Evolutionary conservation across 2,329 filamentous ascomycete species (phyloP).

Genomic region (Sphaceloma murrayae): DNA sequence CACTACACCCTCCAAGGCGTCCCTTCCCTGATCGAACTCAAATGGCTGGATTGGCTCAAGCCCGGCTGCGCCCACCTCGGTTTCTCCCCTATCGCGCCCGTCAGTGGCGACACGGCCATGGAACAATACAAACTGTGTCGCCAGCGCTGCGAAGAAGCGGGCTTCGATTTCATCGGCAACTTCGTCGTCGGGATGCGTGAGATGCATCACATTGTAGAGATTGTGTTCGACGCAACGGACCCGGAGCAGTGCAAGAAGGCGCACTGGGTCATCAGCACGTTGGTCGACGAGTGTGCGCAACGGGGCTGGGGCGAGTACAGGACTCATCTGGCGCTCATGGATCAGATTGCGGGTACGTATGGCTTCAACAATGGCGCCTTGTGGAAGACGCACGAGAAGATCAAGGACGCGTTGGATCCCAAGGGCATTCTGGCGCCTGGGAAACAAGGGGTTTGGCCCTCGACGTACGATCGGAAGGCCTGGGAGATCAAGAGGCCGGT

Average conservation of each 20-base stretch:
- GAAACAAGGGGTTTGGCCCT: slow-evolving; percentile 39
- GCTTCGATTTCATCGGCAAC: slow-evolving; percentile 44
- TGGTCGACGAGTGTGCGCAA: slow-evolving; percentile 34
- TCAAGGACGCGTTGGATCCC: slow-evolving; percentile 40
- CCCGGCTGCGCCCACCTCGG: slow-evolving; percentile 45
- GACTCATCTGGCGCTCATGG: slow-evolving; percentile 39
- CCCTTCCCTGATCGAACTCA: slow-evolving; percentile 30
- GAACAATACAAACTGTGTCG: slow-evolving; percentile 36
- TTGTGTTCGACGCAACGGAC: slow-evolving; percentile 43
- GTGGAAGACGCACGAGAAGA: slow-evolving; percentile 37
- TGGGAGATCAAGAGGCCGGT: slow-evolving; percentile 6
- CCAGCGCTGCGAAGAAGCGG: slow-evolving; percentile 30
- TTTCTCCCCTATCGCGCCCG: slow-evolving; percentile 45
- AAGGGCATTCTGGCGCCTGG: slow-evolving; percentile 31
- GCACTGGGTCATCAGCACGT: slow-evolving; percentile 31
- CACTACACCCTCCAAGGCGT: slow-evolving; percentile 26
- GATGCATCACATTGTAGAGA: slow-evolving; percentile 48
- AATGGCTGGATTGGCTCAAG: slow-evolving; percentile 41
- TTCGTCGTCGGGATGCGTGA: slow-evolving; percentile 45
- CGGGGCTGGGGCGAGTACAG: slow-evolving; percentile 40
- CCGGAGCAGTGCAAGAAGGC: slow-evolving; percentile 32
- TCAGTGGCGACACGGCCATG: slow-evolving; percentile 40
- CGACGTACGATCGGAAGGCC: slow-evolving; percentile 15
- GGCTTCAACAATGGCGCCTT: slow-evolving; percentile 36
- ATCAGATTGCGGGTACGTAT: slow-evolving; percentile 40